Conservation (phyloP, 305 asterid species). For the Fraxinus sp. region DNA sequence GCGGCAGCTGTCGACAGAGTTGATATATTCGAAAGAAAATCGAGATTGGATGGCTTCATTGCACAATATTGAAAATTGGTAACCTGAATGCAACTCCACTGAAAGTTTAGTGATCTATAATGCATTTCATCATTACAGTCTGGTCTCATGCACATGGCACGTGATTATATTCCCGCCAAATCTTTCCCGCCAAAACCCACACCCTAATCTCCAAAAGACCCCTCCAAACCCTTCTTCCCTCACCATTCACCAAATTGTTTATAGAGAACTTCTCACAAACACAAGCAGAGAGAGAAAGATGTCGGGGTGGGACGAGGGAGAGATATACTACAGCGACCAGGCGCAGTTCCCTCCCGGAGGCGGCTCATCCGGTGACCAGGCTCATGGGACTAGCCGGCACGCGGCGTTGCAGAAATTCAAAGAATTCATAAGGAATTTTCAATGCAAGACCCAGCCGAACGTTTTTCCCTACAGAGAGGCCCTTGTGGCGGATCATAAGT, state of each 20-base stretch:
- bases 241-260: slow-evolving; percentile 26
- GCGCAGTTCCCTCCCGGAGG: slow-evolving; percentile 79
- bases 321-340: slow-evolving; percentile 83
- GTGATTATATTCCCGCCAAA: slow-evolving; percentile 63
- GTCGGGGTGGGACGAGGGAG: slow-evolving; percentile 99
- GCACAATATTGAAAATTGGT: not conserved
- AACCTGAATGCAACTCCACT: not conserved
- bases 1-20: not conserved
- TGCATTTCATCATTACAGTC: not conserved
- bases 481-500: slow-evolving; percentile 74
- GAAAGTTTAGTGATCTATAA: not conserved
- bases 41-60: not conserved
- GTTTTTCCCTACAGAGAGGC: slow-evolving; percentile 94
- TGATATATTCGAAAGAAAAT: not conserved
- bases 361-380: slow-evolving; percentile 42
- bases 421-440: slow-evolving; percentile 87
- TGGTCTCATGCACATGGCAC: slow-evolving; percentile 10
- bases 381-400: slow-evolving; percentile 62
- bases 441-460: slow-evolving; percentile 72
- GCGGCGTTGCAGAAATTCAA: slow-evolving; percentile 72
- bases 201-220: not conserved
- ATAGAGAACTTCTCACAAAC: slow-evolving; percentile 16
- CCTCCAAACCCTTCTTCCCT: not conserved
- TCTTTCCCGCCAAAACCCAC: slow-evolving; percentile 65
- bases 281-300: slow-evolving; percentile 13